Base-by-base conservation (phyloP, 805 yeast species). In the Deakozyma indianensis region DNA sequence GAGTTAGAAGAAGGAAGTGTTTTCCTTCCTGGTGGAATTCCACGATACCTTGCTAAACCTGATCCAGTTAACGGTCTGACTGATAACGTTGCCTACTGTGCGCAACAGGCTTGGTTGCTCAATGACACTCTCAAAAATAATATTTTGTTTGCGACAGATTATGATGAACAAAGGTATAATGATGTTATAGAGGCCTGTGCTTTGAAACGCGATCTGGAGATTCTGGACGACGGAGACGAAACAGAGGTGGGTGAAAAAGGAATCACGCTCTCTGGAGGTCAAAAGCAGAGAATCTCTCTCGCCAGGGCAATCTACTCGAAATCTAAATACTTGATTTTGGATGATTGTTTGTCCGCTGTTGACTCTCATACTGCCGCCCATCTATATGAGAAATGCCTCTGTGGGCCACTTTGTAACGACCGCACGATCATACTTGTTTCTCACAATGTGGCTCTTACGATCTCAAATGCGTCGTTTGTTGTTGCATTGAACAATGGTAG, bases 191-290 rank as follows among this genome's bases (percentile, higher is more conserved):
- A 78, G 50, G 96, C 96, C 2, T 92, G 97, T 71, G 94, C 95
- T 25, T 73, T 90, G 53, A 62, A 70, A 32, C 80, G 96, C 56
- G 98, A 90, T 65, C 74, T 90, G 46, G 85, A 83, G 60, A 87
- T 90, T 48, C 68, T 92, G 53, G 78, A 80, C 49, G 85, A 80
- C 45, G 97, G 97, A 51, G 98, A 90, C 64, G 72, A 75, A 59
- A 92, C 98, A 15, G 94, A 87, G 64, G 83, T 90, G 61, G 97
- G 97, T 62, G 97, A 92, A 66, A 90, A 90, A 66, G 98, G 98
- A 64, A 86, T 90, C 47, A 81, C 96, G 0, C 69, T 90, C 47
- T 87, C 96, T 23, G 98, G 98, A 54, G 98, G 98, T 48, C 98
- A 90, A 66, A 92, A 92, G 61, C 97, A 92, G 65, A 78, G 97